Evolutionary conservation across 768 basidiomycete genomes (phyloP), one percentile per base, ranked within the genome.

Genomic region (Tricholomella constricta): DNA sequence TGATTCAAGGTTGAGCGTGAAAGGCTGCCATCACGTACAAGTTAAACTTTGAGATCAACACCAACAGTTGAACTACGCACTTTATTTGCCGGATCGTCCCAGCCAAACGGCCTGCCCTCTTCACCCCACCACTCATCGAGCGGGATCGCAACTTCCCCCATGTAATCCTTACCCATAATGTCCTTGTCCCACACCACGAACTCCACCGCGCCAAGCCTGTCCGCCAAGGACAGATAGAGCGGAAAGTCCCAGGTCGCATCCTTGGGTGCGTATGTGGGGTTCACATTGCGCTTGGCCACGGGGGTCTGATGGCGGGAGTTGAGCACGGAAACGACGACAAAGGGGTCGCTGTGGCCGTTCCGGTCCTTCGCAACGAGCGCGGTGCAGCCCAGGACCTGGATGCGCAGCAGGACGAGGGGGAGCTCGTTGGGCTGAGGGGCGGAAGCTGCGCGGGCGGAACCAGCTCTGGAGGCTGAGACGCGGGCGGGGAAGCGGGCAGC

Each of bases 171-270:
- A 62, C 78, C 82, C 62, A 94, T 67, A 59, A 91, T 75, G 69
- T 98, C 95, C 73, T 88, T 94, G 70, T 95, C 94, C 95, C 96
- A 99, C 0, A 94, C 78, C 11, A 97, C 86, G 29, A 93, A 74
- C 69, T 98, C 94, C 37, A 98, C 61, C 2, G 80, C 83, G 29
- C 89, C 88, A 4, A 91, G 78, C 40, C 76, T 75, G 59, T 89
- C 88, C 0, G 86, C 85, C 23, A 89, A 78, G 14, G 86, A 88
- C 15, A 88, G 76, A 60, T 89, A 91, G 15, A 97, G 77, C 0
- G 93, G 89, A 60, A 95, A 92, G 53, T 96, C 91, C 66, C 94
- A 98, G 0, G 92, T 94, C 10, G 91, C 86, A 60, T 89, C 84
- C 55, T 84, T 84, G 10, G 85, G 56, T 0, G 74, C 58, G 57